Conservation (phyloP, 306 rosid species). For the Abrus precatorius region DNA sequence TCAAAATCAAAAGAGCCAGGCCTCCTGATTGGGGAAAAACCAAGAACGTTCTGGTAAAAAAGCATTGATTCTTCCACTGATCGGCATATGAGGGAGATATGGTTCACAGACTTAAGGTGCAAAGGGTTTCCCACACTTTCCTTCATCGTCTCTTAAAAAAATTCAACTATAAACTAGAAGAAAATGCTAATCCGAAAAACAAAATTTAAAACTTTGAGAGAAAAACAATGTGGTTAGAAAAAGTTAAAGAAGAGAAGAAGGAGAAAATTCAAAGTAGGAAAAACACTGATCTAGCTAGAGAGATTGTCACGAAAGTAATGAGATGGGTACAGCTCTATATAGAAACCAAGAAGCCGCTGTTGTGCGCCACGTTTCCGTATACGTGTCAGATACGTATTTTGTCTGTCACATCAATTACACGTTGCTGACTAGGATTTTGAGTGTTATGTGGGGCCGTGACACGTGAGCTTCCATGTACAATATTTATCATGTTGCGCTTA, state of each 20-base stretch:
- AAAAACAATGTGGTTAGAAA: neutral
- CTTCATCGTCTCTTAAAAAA: slow-evolving; percentile 64
- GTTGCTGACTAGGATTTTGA: slow-evolving; percentile 50
- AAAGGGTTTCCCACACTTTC: slow-evolving; percentile 79
- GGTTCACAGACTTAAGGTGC: slow-evolving; percentile 86
- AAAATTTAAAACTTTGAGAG: neutral
- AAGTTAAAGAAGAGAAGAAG: neutral
- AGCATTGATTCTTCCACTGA: slow-evolving; percentile 74
- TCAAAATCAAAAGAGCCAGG: slow-evolving; percentile 94
- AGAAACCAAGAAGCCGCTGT: neutral
- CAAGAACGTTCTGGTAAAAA: slow-evolving; percentile 84
- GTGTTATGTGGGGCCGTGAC: neutral
- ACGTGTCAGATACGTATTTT: slow-evolving; percentile 51
- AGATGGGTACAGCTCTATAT: slow-evolving; percentile 26
- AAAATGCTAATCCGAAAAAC: neutral
- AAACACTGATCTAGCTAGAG: neutral
- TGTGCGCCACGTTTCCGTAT: slow-evolving; percentile 43
- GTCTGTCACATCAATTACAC: slow-evolving; percentile 35
- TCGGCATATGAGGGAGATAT: slow-evolving; percentile 82
- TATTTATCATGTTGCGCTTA: neutral
- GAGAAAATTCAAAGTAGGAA: neutral
- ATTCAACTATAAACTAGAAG: neutral
- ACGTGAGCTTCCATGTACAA: slow-evolving; percentile 20
- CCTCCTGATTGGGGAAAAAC: slow-evolving; percentile 85
- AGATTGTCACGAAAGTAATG: slow-evolving; percentile 26